A percentile compares a stretch with the other conserved stretches of the same genome.
Evolutionary conservation across 371 early-diverging fungal species (phyloP).

Genomic region (Apophysomyces ossiformis): DNA sequence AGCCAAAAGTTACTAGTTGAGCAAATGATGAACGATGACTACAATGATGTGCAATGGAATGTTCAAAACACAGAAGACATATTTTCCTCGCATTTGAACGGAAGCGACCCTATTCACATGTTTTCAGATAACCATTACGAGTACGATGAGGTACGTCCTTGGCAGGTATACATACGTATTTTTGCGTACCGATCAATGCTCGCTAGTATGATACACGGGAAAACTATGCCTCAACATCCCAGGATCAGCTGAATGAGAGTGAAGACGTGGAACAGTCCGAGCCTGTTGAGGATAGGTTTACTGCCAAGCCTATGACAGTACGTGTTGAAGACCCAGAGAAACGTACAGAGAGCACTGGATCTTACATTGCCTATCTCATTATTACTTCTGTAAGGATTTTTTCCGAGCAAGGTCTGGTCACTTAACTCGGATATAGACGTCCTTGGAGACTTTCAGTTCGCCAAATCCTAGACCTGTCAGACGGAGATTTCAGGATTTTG

Average conservation of each 20-base stretch:
- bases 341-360: constrained; percentile 11
- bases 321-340: constrained; percentile 81
- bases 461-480: constrained; percentile 47
- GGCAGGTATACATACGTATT: background rate
- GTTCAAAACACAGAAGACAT: constrained; percentile 29
- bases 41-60: constrained; percentile 42
- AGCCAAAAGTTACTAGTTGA: background rate
- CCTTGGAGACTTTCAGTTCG: constrained; percentile 8
- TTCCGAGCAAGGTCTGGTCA: background rate
- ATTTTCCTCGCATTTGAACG: constrained; percentile 23
- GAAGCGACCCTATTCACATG: constrained; percentile 34
- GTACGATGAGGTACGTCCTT: constrained; percentile 10
- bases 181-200: background rate
- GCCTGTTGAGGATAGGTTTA: constrained; percentile 8
- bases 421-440: constrained; percentile 1
- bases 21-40: constrained; percentile 31
- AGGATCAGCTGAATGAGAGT: background rate
- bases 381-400: background rate
- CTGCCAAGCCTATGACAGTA: constrained; percentile 44
- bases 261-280: background rate
- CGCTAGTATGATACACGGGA: background rate
- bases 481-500: constrained; percentile 87
- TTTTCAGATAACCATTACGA: constrained; percentile 12
- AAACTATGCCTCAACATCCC: background rate
- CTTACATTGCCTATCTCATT: constrained; percentile 8